Evolutionary conservation across 768 basidiomycete genomes (phyloP).

Genomic region (Lentinula sp.): DNA sequence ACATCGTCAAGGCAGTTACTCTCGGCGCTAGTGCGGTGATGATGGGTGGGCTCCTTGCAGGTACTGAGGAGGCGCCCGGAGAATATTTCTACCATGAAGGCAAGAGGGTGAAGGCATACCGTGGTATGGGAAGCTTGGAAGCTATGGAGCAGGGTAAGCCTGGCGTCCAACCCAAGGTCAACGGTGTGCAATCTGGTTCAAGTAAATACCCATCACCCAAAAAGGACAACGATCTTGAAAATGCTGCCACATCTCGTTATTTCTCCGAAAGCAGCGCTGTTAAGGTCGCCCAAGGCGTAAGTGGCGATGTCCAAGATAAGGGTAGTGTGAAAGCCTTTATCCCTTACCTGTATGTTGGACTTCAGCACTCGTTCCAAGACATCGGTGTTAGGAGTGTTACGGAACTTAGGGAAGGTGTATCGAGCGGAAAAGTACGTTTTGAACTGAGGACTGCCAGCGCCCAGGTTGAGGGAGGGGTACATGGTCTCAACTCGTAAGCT

Average conservation of each 20-base stretch:
- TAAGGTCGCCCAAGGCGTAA: conserved; percentile 96
- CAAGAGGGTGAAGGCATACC: conserved; percentile 97
- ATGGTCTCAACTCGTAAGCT: conserved; percentile 90
- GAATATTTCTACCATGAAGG: conserved; percentile 99
- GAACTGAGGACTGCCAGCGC: conserved; percentile 93
- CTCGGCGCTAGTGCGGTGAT: conserved; percentile 95
- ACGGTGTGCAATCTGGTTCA: conserved; percentile 20
- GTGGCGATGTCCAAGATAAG: conserved; percentile 96
- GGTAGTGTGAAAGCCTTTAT: conserved; percentile 91
- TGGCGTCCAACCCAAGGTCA: conserved; percentile 15
- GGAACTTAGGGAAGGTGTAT: conserved; percentile 64
- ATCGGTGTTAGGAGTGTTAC: conserved; percentile 69
- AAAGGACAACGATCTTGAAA: conserved; percentile 56
- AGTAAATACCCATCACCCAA: conserved; percentile 45
- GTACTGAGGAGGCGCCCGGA: conserved; percentile 95
- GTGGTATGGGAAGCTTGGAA: conserved; percentile 96
- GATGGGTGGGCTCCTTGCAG: conserved; percentile 97
- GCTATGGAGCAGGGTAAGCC: conserved; percentile 82
- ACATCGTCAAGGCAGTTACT: conserved; percentile 93
- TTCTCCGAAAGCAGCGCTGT: conserved; percentile 90
- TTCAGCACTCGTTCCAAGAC: conserved; percentile 95
- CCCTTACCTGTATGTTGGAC: conserved; percentile 74
- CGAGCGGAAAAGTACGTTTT: conserved; percentile 68
- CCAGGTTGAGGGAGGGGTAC: conserved; percentile 93
- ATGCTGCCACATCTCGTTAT: conserved; percentile 94